phyloP scores from a whole-genome alignment of 305 asterid genomes.

The Coffea humblotiana region DNA sequence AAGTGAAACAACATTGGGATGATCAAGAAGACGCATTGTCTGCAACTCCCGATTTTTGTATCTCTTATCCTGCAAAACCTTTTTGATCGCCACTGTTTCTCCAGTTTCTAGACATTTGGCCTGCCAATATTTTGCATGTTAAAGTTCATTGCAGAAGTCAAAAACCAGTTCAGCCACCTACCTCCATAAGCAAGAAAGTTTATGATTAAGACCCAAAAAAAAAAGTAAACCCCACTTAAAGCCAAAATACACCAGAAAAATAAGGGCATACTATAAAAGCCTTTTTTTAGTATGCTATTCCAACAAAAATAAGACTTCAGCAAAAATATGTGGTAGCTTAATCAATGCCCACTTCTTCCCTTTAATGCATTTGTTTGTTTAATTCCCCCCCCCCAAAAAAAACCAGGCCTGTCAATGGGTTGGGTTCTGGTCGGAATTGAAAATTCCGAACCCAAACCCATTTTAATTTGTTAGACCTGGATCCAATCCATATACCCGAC shows the following conservation, averaged over 20 bases:
- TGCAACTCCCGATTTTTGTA: constrained; percentile 83
- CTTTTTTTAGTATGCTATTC: not conserved
- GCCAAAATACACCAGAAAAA: not conserved
- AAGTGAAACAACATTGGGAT: constrained; percentile 74
- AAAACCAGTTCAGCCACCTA: not conserved
- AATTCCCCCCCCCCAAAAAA: too few species aligned
- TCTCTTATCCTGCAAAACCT: constrained; percentile 83
- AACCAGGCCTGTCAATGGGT: too few species aligned
- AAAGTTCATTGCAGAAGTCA: not conserved
- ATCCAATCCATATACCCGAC: too few species aligned
- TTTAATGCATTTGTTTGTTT: not conserved
- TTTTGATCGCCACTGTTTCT: constrained; percentile 75
- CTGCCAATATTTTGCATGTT: constrained; percentile 38
- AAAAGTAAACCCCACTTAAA: not conserved
- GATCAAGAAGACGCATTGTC: constrained; percentile 86
- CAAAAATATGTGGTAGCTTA: not conserved
- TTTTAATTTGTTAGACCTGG: too few species aligned
- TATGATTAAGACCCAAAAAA: not conserved
- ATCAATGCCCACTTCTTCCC: not conserved
- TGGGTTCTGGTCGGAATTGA: too few species aligned
- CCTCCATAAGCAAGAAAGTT: not conserved
- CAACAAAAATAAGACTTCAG: not conserved
- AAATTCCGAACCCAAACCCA: too few species aligned
- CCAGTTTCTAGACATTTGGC: constrained; percentile 84
- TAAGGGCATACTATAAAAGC: not conserved